Evolutionary conservation across 371 early-diverging fungal genomes (phyloP), one percentile per base, ranked within the genome.

Genomic region (Zancudomyces culisetae): DNA sequence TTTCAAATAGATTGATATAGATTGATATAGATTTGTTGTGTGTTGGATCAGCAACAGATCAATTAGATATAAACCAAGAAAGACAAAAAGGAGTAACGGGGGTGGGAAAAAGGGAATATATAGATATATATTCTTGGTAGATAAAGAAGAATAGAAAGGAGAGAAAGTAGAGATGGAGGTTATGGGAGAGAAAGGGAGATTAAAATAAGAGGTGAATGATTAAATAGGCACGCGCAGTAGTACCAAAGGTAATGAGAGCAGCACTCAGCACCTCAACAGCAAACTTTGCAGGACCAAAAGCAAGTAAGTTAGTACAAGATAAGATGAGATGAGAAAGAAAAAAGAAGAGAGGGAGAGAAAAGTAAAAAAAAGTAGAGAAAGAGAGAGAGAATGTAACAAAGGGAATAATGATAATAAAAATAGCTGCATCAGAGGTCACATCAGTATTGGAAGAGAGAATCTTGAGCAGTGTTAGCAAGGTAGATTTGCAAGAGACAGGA

Each of bases 401-500:
- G 35, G 15, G 6, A 35, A 35, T 35, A 15, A 35, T 35, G 15
- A 35, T 10, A 15, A 15, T 35, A 35, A 35, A n/a, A 45, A 18
- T 48, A 65, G 75, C 73, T 51, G 83, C 87, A 57, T 76, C 83
- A 28, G 89, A 88, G 68, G 85, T 88, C 24, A 80, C 88, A 54
- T 81, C 80, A 55, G 85, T 90, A 69, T 76, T 87, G 47, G 87
- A 92, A 73, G 81, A 88, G 66, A 80, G 90, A 58, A 93, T 93
- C 68, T 77, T 81, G 53, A 88, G 89, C 55, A 73, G 82, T 55
- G 66, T 72, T 68, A 63, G 72, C 60, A 70, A 73, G 59, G 77
- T 79, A 62, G 87, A 93, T 65, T 76, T 93, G 59, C 82, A 87
- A 67, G 91, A 92, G 74, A 92, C 91, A 56, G 94, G 94, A 55